Evolutionary conservation across 495 filamentous ascomycete species (phyloP), one percentile per base, ranked within the genome.

Genomic region (Hyaloscypha bicolor): DNA sequence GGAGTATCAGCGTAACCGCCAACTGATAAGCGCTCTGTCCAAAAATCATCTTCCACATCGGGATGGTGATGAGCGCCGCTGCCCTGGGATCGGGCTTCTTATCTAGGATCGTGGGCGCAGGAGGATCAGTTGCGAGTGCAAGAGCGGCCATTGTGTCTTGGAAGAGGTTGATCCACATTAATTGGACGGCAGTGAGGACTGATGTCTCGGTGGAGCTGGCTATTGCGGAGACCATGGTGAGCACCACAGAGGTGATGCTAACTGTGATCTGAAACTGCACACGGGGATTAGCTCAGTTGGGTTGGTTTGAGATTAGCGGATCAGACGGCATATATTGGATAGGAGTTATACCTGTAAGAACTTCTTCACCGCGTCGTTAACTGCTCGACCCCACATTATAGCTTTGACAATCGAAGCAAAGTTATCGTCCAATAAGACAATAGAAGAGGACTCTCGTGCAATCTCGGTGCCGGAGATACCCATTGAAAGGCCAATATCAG

Each of bases 91-190:
- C 90, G 93, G 75, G 57, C 30, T 60, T 60, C 3, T 19, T 3
- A 68, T 96, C 92, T 21, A 97, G 82, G 58, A 96, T 85, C 42
- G 80, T 83, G 9, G 83, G 79, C 5, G 88, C 86, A 4, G 93
- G 92, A 9, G 90, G 88, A 76, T 97, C 93, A 2, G 93, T 96
- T 14, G 93, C 93, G 33, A 96, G 81, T 21, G 93, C 93, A 60
- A 96, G 86, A n/a, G 93, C 93, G 4, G 92, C 93, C 71, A 96
- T 92, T n/a, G 93, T 95, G 72, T 97, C 93, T 91, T 94, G 94
- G 75, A 96, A 93, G 67, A 96, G 80, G 70, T 96, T 96, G 71
- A 96, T 90, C 92, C 92, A 96, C 31, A 96, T 83, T 25, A 96
- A 83, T 78, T 96, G 92, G 25, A 96, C 92, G 9, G 92, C 90